Conservation (phyloP, 768 basidiomycete species). For the Termitomyces heimii region DNA sequence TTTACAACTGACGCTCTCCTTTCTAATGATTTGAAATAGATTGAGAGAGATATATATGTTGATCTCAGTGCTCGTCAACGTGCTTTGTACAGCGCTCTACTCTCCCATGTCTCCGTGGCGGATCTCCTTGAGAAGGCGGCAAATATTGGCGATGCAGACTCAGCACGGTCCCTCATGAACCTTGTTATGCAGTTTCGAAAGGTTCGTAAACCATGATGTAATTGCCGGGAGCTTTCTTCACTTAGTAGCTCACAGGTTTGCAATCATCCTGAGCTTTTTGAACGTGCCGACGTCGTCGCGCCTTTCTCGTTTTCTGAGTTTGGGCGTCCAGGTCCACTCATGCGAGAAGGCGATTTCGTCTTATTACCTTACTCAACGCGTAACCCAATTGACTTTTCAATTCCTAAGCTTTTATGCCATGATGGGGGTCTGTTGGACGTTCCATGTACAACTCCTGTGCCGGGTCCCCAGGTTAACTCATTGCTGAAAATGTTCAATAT, state of each 20-base stretch:
- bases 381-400: conserved; percentile 74
- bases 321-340: conserved; percentile 74
- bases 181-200: conserved; percentile 99
- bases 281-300: conserved; percentile 91
- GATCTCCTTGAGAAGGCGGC: conserved; percentile 93
- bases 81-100: conserved; percentile 79
- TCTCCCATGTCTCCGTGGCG: conserved; percentile 90
- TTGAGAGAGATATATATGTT: conserved; percentile 93
- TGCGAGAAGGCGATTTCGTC: conserved; percentile 83
- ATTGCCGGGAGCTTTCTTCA: background rate
- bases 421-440: conserved; percentile 70
- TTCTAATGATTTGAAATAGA: conserved; percentile 40
- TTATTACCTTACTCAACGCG: conserved; percentile 79
- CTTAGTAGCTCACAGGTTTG: conserved; percentile 56
- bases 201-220: conserved; percentile 33
- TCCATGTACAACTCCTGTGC: conserved; percentile 47
- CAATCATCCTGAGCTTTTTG: conserved; percentile 97
- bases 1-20: background rate
- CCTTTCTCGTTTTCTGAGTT: conserved; percentile 88
- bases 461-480: conserved; percentile 46
- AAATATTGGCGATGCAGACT: conserved; percentile 85
- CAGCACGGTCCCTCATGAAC: conserved; percentile 95
- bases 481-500: conserved; percentile 77
- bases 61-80: conserved; percentile 93
- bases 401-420: conserved; percentile 74